Base-by-base conservation (phyloP, 2,329 filamentous ascomycete species). In the Trichoderma asperellum region DNA sequence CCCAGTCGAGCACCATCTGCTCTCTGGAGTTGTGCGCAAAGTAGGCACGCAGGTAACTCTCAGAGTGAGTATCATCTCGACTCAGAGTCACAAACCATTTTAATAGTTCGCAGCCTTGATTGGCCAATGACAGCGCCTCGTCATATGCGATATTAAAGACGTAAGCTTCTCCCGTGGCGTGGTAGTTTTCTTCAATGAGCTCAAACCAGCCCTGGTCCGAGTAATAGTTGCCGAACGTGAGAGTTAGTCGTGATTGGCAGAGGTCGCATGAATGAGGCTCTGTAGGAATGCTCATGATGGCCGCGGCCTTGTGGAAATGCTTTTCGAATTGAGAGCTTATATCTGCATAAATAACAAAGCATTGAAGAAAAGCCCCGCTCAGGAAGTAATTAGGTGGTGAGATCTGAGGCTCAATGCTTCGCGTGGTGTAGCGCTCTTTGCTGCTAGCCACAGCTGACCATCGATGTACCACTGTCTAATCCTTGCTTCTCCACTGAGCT, bases 201-300 rank as follows among this genome's bases (percentile, higher is more conserved):
- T 67, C 55, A 11, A 29, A 67, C 53, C 64, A 67, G 24, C 64
- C 55, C 16, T 59, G 40, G 8, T 59, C 55, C 11, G 55, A 59
- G 32, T 67, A 67, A 21, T 67, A 59, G 53, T 67, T 67, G 37
- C 64, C 64, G 18, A 59, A 67, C 2, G 64, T 67, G 40, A 58
- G 40, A 1, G 27, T 67, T 5, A 67, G 11, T 35, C 55, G 35
- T 2, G 55, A 37, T 37, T 59, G n/a, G 12, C 64, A 58, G 21
- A 67, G 55, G 32, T 35, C 11, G 55, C 55, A 67, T 21, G 55
- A 59, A 14, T 67, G 64, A 47, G 55, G 53, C 12, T 67, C 40
- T 5, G 53, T 2, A 10, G 2, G 16, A 29, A 16, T 16, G 24
- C n/a, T 37, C 40, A 66, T 66, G 14, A 10, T 52, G 40, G 2